Conservation (phyloP, 2,329 filamentous ascomycete genomes). For the Apiospora koreana region DNA sequence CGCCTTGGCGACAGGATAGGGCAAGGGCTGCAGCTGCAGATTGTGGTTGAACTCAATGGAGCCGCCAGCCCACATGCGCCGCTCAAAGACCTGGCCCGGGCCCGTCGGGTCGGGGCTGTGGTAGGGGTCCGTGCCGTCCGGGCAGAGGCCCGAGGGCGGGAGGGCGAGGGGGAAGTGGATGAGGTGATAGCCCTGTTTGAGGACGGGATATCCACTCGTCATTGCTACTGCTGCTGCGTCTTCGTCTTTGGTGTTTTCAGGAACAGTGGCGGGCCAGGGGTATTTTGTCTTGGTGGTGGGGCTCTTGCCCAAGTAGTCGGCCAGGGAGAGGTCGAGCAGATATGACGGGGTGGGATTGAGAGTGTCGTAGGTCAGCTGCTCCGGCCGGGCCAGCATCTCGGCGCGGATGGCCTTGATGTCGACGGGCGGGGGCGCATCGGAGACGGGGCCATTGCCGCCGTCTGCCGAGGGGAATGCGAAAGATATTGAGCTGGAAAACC, state of each 20-base stretch:
- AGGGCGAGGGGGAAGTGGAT: conserved; percentile 82
- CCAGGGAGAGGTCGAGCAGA: conserved; percentile 65
- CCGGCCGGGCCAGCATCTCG: conserved; percentile 27
- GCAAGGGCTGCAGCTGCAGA: conserved; percentile 24
- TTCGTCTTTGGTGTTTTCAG: too few relatives aligned
- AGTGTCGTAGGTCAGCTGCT: conserved; percentile 25
- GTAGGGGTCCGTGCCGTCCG: conserved; percentile 81
- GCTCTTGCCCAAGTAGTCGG: conserved; percentile 46
- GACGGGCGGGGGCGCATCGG: neutral
- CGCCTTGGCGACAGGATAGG: too few relatives aligned
- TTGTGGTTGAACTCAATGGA: conserved; percentile 53
- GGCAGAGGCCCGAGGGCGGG: conserved; percentile 61
- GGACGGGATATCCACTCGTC: neutral
- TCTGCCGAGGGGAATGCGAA: neutral
- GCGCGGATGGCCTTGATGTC: conserved; percentile 24
- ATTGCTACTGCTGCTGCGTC: too few relatives aligned
- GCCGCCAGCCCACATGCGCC: conserved; percentile 90
- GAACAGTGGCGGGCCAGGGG: conserved; percentile 17
- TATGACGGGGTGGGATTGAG: conserved; percentile 62
- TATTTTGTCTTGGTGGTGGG: neutral
- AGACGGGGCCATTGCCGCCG: too few relatives aligned
- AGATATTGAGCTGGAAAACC: neutral
- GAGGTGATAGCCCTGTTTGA: conserved; percentile 60
- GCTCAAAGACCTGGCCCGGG: conserved; percentile 55
- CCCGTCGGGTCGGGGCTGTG: conserved; percentile 70